A percentile compares a stretch with the other conserved stretches of the same genome.
These are phyloP conservation scores for Scedosporium dehoogii DNA, from an alignment of 2,329 filamentous ascomycete species.

Conservation along the genomic window DNA sequence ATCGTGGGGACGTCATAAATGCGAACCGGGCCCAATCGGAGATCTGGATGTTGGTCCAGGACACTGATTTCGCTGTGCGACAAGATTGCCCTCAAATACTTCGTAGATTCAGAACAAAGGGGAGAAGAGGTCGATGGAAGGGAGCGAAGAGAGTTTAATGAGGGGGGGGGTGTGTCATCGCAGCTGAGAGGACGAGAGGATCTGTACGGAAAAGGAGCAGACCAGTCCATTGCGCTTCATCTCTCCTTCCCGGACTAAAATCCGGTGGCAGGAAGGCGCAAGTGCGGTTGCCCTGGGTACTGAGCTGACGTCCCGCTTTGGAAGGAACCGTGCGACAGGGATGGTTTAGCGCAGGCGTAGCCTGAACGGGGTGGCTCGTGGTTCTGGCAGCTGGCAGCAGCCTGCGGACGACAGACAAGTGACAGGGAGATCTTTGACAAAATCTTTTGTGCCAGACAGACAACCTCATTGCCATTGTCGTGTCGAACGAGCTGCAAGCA, in stretches of 20 bases:
- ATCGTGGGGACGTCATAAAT: slow-evolving; percentile 3
- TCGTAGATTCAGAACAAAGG: background rate
- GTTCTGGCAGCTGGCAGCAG: background rate
- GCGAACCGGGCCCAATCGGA: slow-evolving; percentile 1
- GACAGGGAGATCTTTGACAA: slow-evolving; percentile 1
- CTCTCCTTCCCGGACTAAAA: background rate
- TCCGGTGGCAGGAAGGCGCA: slow-evolving; percentile 2
- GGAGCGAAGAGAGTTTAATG: slow-evolving; percentile 1
- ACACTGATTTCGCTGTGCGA: background rate
- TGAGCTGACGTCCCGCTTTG: background rate
- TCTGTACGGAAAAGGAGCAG: background rate
- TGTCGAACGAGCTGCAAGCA: background rate
- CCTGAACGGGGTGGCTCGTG: background rate
- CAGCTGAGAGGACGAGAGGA: background rate
- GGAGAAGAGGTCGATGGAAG: background rate
- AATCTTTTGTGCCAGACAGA: background rate
- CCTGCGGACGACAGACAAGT: background rate
- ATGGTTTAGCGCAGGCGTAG: background rate
- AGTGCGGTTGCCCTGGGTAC: background rate
- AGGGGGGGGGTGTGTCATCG: background rate
- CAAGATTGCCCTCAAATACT: slow-evolving; percentile 3
- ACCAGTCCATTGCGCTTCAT: background rate
- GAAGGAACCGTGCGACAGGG: background rate
- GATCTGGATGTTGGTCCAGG: slow-evolving; percentile 7
- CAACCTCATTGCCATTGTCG: background rate